Base-by-base conservation (phyloP, 495 filamentous ascomycete species). In the Lasiosphaeria ovina region DNA sequence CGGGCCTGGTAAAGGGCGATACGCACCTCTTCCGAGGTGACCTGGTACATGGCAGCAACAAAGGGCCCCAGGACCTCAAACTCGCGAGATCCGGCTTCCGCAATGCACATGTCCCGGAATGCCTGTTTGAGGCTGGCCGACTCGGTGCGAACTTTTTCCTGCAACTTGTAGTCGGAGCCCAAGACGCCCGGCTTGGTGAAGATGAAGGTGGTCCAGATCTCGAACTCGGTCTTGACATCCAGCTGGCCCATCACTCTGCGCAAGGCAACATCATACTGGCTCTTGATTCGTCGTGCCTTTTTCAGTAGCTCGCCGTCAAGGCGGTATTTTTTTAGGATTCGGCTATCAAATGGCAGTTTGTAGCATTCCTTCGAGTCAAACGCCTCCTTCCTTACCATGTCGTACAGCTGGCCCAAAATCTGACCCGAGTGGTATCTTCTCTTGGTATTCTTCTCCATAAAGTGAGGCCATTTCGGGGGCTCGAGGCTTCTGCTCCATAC, bases 221-320 rank as follows among this genome's bases (percentile, higher is more conserved):
- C 95, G 55, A 96, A 97, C 66, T 99, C 94, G 11, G 90, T 96
- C 12, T 75, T 75, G 54, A 98, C 90, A 36, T 87, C 91, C 62
- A 92, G 86, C 65, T 96, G 91, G 1, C 88, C 87, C 88, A 97
- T 91, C 38, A 96, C 81, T 14, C 91, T 83, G 9, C 82, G 84
- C 67, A 98, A 82, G 0, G 84, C 83, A 31, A 78, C 77, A 69
- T 99, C 94, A 58, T 97, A 97, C 36, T 87, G 76, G 0, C 60
- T 67, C 67, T 98, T 99, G 47, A 96, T 71, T 6, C 78, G 72
- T n/a, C 75, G 77, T 3, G 87, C 89, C 56, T 75, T 76, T 40
- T 81, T 74, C 36, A 93, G 75, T 7, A 85, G 65, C 0, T 76
- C 62, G 1, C 85, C 74, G 36, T 75, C 73, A 14, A 86, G 74